These are phyloP conservation scores for Xanthoparmelia taractica DNA, from an alignment of 495 filamentous ascomycete genomes.

Conservation along the genomic window DNA sequence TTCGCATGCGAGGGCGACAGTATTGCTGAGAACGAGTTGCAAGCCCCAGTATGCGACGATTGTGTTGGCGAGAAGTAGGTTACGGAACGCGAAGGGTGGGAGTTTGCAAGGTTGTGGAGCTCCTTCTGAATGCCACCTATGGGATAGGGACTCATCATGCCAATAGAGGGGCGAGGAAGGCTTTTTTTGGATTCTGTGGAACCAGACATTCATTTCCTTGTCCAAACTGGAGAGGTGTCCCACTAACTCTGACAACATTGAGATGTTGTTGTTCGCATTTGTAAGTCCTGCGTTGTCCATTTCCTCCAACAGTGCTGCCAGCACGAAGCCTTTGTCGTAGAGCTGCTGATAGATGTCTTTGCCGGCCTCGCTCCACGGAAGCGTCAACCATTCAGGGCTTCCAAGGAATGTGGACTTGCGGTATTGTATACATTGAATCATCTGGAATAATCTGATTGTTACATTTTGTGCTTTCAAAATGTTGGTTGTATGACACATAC, in stretches of 20 bases:
- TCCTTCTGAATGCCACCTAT: neutral
- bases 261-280: neutral
- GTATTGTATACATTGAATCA: conserved; percentile 15
- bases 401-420: conserved; percentile 10
- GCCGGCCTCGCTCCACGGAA: neutral
- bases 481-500: neutral
- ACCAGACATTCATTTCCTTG: neutral
- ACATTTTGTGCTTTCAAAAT: no score
- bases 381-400: neutral
- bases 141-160: neutral
- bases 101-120: neutral
- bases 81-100: conserved; percentile 2
- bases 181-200: neutral
- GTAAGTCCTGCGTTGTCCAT: conserved; percentile 1
- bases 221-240: neutral
- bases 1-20: conserved; percentile 4
- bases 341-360: conserved; percentile 10
- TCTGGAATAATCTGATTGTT: neutral
- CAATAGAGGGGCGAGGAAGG: conserved; percentile 12
- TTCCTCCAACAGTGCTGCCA: conserved; percentile 6
- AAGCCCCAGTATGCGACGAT: neutral
- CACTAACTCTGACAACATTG: neutral
- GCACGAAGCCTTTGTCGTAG: conserved; percentile 13
- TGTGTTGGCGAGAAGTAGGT: conserved; percentile 1
- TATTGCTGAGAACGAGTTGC: neutral